Evolutionary conservation across 2,329 filamentous ascomycete species (phyloP).

Genomic region (Diplodia sapinea): DNA sequence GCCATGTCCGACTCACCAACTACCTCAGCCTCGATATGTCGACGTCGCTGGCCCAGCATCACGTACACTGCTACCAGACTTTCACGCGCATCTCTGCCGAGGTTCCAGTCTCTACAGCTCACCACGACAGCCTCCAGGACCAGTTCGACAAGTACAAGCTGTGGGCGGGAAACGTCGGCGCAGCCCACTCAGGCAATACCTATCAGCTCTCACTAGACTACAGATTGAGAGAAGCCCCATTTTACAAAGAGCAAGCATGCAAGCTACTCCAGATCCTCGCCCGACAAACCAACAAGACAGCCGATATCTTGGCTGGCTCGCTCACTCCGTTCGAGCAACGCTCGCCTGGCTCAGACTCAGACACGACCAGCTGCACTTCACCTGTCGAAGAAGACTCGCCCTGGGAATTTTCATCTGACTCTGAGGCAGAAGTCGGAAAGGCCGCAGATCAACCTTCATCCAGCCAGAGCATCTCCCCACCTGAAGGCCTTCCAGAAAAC

Average conservation of each 20-base stretch:
- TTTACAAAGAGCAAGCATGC: conserved; percentile 32
- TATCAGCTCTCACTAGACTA: conserved; percentile 34
- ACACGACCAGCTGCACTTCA: not conserved
- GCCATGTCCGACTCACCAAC: not conserved
- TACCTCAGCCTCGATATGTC: conserved; percentile 1
- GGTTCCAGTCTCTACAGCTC: no score
- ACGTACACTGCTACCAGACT: conserved; percentile 18
- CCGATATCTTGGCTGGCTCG: not conserved
- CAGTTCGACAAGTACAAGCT: conserved; percentile 35
- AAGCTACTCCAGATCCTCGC: not conserved
- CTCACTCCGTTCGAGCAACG: not conserved
- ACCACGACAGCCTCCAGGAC: conserved; percentile 17
- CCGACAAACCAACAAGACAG: not conserved
- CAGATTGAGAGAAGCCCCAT: conserved; percentile 35
- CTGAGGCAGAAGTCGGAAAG: not conserved
- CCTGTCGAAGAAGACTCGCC: not conserved
- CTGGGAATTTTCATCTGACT: conserved; percentile 1
- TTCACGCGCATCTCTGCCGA: conserved; percentile 6
- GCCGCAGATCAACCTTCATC: not conserved
- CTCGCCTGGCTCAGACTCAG: no score
- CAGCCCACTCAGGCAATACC: conserved; percentile 29
- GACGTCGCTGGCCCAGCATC: not conserved
- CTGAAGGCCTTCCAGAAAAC: not conserved
- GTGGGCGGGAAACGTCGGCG: conserved; percentile 36
- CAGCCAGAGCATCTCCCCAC: no score